Base-by-base conservation (phyloP, 73 alveolate genomes). In the Breviolum minutum region DNA sequence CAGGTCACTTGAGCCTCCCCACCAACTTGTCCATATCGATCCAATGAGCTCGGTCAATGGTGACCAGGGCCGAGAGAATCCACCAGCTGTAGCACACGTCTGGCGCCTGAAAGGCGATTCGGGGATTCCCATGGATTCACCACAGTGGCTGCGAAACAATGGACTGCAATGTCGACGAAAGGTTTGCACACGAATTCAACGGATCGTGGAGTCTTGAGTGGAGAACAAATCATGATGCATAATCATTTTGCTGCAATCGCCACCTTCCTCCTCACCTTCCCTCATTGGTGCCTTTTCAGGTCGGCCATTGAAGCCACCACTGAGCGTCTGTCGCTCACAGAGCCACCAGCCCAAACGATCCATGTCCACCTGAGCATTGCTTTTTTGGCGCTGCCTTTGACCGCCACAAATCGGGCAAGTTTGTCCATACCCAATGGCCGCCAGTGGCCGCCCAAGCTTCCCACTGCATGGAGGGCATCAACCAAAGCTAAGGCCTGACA, bases 71-170 rank as follows among this genome's bases (percentile, higher is more conserved):
- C 63, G 99, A 99, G 69, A 99, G 99, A 32, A 99, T 99, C 99
- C 99, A 99, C 99, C 99, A 99, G 63, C 99, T 99, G 99, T 99
- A 99, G 99, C 99, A 99, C 32, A 99, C 99, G 95, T 99, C 99
- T 24, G 99, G 99, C 62, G 99, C 99, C 98, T 93, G 63, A 48
- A 40, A 0, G 54, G n/a, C n/a, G n/a, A n/a, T n/a, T n/a, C 64
- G 27, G 48, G 22, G 22, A 0, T 9, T 24, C 87, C 22, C 22
- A 63, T 30, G 62, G 54, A 60, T 20, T 26, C 20, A 30, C 64
- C 10, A 80, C n/a, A n/a, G 69, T 22, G 89, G 90, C 90, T 32
- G 40, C 13, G 90, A 11, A 19, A 11, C 48, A 68, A 22, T 68
- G 8, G n/a, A 17, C 77, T 68, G 17, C 77, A 68, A 68, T 68